A percentile compares a stretch with the other conserved stretches of the same genome.
phyloP scores from a whole-genome alignment of 805 yeast species.

The Metschnikowia dekortorum region DNA sequence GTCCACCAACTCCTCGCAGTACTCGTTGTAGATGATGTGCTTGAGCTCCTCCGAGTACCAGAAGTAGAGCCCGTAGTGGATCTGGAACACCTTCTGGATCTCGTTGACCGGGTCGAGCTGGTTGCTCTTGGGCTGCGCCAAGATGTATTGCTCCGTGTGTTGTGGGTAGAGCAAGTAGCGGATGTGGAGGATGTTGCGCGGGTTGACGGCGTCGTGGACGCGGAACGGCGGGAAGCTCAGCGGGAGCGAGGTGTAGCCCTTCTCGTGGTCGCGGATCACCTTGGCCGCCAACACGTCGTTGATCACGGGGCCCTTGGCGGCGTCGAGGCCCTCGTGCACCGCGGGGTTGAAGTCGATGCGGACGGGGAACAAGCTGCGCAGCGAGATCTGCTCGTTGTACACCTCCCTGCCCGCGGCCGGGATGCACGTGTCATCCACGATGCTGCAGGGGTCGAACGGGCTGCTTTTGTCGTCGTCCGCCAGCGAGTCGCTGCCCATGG shows the following conservation, averaged over 20 bases:
- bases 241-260: conserved; percentile 32
- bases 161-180: conserved; percentile 33
- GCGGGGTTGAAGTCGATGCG: conserved; percentile 12
- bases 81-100: conserved; percentile 44
- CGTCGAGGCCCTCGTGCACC: conserved; percentile 16
- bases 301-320: conserved; percentile 18
- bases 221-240: conserved; percentile 34
- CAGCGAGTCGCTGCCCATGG: conserved; percentile 16
- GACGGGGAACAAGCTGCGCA: conserved; percentile 10
- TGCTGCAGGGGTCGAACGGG: conserved; percentile 38
- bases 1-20: conserved; percentile 27
- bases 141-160: conserved; percentile 46
- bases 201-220: conserved; percentile 19
- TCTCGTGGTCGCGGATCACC: conserved; percentile 25
- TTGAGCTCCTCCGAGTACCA: conserved; percentile 32
- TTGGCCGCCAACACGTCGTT: conserved; percentile 30
- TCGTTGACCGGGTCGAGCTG: conserved; percentile 63
- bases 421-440: conserved; percentile 28
- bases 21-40: conserved; percentile 30
- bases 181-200: conserved; percentile 26
- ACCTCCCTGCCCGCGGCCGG: conserved; percentile 25
- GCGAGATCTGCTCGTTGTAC: conserved; percentile 28
- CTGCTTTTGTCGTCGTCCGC: conserved; percentile 29
- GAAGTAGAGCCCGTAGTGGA: conserved; percentile 38
- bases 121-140: conserved; percentile 50